These are phyloP conservation scores for Thoreauomyces humboldtii DNA, from an alignment of 192 early-diverging fungal genomes.

Conservation along the genomic window DNA sequence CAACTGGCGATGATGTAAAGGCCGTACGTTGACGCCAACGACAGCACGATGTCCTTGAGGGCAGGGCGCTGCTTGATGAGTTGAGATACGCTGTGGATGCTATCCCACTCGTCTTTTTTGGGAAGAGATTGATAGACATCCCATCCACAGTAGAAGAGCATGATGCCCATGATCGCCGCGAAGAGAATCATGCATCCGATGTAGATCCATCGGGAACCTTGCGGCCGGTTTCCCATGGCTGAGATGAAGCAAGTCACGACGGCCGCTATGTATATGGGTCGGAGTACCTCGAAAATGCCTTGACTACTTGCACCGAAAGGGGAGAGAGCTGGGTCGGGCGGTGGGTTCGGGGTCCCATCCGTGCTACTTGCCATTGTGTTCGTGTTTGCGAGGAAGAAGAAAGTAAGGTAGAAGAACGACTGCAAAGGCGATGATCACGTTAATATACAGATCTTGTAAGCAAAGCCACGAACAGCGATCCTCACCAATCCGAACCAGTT, in stretches of 20 bases:
- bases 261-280: slow-evolving; percentile 74
- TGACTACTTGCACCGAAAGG: slow-evolving; percentile 63
- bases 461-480: not conserved
- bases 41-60: slow-evolving; percentile 80
- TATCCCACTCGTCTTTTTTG: not conserved
- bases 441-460: slow-evolving; percentile 1
- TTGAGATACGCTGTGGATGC: slow-evolving; percentile 6
- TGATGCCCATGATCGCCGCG: slow-evolving; percentile 80
- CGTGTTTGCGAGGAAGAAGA: slow-evolving; percentile 70
- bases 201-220: slow-evolving; percentile 82
- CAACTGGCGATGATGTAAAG: slow-evolving; percentile 79
- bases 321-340: too few species aligned
- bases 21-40: slow-evolving; percentile 77
- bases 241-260: slow-evolving; percentile 82
- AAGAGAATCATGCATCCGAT: slow-evolving; percentile 75
- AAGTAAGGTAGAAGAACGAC: slow-evolving; percentile 87
- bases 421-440: too few species aligned
- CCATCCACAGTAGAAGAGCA: slow-evolving; percentile 72
- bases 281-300: slow-evolving; percentile 64
- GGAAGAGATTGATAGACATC: slow-evolving; percentile 38
- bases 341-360: not conserved
- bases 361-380: not conserved
- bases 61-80: slow-evolving; percentile 29
- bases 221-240: slow-evolving; percentile 93
- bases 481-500: slow-evolving; percentile 86